Base-by-base conservation (phyloP, 257 asterid species). In the Penstemon barbatus region DNA sequence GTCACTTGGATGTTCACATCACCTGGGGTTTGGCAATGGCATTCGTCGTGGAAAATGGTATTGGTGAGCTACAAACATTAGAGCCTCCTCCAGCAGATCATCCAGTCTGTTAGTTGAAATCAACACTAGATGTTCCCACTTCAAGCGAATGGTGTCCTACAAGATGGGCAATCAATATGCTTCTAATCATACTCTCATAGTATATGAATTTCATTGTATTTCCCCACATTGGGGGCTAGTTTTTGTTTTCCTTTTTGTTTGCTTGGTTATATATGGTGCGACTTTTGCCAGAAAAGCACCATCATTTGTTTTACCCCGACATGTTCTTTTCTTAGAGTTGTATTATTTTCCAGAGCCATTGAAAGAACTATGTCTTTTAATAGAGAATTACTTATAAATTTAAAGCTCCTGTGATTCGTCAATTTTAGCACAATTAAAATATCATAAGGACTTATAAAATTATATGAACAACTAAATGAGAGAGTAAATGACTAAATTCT, bases 1-100 rank as follows among this genome's bases (percentile, higher is more conserved):
- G 97, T 75, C 98, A 92, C 80, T 81, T 92, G 91, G 98, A 89
- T 74, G 96, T 84, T 51, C 98, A 92, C 65, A 81, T 87, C 39
- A 70, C 68, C 0, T 92, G 97, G 98, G 98, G 98, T 57, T 66
- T 89, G 78, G 97, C 97, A 3, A 92, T 77, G 88, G 85, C 86
- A 12, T 87, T 92, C 85, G 6, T 92, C 0, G 98, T 92, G 37
- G 95, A 84, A 53, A 81, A 92, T 55, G 98, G 98, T 49, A 82
- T 79, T 42, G 88, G 89, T 0, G 72, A 79, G 57, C 60, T 81
- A 80, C 82, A 89, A 69, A 68, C 79, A 2, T 63, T 89, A 13
- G 86, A 84, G 81, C 73, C 72, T 49, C 90, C 96, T 53, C 98
- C 98, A 0, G 67, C 79, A 4, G 97, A 89, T 74, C 82, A 85